A percentile compares a stretch with the other conserved stretches of the same genome.
These are phyloP conservation scores for Xerocomus spinulosus DNA, from an alignment of 768 basidiomycete species.

Conservation along the genomic window DNA sequence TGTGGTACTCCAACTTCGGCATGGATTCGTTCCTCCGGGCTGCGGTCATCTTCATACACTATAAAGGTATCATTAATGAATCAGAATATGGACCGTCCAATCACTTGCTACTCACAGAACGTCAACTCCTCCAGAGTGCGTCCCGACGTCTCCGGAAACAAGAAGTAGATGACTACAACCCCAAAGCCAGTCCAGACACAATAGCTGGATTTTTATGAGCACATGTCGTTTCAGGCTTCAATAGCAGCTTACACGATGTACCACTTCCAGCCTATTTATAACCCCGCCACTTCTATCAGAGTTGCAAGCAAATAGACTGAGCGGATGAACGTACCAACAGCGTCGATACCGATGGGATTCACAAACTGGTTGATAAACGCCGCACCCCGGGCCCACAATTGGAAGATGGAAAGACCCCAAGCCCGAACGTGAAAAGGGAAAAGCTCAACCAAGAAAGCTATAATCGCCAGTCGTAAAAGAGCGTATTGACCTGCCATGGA, in stretches of 20 bases:
- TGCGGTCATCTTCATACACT: neutral
- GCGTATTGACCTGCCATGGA: too few species aligned
- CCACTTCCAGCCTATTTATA: neutral
- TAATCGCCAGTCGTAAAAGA: neutral
- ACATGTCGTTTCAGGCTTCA: too few species aligned
- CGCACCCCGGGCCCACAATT: neutral
- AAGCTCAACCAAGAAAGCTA: neutral
- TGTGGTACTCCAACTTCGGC: neutral
- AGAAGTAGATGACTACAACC: neutral
- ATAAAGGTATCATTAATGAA: too few species aligned
- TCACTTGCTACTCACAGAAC: neutral
- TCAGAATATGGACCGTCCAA: too few species aligned
- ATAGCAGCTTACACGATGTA: neutral
- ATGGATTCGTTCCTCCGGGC: too few species aligned
- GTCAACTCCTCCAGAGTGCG: neutral
- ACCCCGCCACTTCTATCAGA: neutral
- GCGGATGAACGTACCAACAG: neutral
- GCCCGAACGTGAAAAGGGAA: neutral
- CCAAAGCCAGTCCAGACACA: neutral
- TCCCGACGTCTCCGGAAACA: neutral
- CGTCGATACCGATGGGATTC: neutral
- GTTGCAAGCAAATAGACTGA: neutral
- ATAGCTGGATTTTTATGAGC: neutral
- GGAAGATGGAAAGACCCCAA: neutral
- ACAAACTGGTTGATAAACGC: neutral